Evolutionary conservation across 371 early-diverging fungal genomes (phyloP).

Genomic region (Vairimorpha necatrix): DNA sequence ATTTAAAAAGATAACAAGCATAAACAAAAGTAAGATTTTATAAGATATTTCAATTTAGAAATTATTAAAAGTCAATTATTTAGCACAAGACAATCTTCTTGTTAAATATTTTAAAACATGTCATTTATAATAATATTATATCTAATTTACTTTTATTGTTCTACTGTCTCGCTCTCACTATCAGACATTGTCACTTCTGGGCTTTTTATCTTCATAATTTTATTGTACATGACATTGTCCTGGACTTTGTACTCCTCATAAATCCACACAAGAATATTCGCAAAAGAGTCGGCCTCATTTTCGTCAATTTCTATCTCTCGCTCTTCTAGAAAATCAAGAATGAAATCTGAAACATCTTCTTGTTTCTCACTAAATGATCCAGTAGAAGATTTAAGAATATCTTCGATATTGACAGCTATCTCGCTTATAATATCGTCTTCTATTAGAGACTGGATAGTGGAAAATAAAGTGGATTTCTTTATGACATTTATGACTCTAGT

Average conservation of each 20-base stretch:
- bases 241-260: slow-evolving; percentile 13
- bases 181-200: not conserved
- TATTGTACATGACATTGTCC: slow-evolving; percentile 1
- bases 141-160: not conserved
- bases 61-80: no score
- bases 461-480: slow-evolving; percentile 21
- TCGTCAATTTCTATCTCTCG: slow-evolving; percentile 16
- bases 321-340: slow-evolving; percentile 4
- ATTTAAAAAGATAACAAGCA: not conserved
- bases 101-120: no score
- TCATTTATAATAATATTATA: no score
- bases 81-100: no score
- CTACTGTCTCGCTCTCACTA: not conserved
- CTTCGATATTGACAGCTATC: not conserved
- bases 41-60: no score
- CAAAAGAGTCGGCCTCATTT: slow-evolving; percentile 15
- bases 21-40: not conserved
- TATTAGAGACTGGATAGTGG: not conserved
- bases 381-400: not conserved
- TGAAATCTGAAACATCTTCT: not conserved
- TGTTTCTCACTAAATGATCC: not conserved
- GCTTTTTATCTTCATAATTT: not conserved
- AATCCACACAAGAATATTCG: slow-evolving; percentile 13
- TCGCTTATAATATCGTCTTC: not conserved
- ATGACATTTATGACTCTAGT: not conserved